Percentiles rank a stretch among this genome's conserved stretches.
Evolutionary conservation across 2,329 filamentous ascomycete genomes (phyloP).

Genomic region (Gnomoniopsis sp.): DNA sequence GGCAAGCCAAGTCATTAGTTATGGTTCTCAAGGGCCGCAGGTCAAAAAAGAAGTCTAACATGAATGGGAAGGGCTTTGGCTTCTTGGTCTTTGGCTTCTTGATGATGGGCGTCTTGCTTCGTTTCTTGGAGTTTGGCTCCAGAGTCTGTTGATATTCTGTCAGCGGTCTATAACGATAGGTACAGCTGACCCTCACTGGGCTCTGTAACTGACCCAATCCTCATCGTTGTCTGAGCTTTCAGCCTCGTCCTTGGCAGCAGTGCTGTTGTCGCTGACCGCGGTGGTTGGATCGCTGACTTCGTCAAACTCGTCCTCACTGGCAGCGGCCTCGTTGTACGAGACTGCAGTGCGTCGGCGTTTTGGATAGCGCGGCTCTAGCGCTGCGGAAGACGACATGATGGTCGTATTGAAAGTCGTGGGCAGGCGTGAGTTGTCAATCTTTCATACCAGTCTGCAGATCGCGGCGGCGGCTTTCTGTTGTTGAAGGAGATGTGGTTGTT

Average conservation of each 20-base stretch:
- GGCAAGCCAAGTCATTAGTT: neutral
- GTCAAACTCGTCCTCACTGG: neutral
- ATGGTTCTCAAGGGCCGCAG: neutral
- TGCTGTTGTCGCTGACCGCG: neutral
- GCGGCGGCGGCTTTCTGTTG: no score
- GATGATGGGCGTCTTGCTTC: neutral
- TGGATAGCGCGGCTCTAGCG: neutral
- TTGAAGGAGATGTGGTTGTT: no score
- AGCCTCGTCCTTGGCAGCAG: neutral
- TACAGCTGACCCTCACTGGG: no score
- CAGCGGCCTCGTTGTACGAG: neutral
- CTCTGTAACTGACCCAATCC: neutral
- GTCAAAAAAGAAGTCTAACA: neutral
- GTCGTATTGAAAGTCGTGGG: neutral
- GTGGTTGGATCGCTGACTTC: neutral
- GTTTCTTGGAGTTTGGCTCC: neutral
- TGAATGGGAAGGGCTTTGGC: neutral
- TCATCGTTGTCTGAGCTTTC: neutral
- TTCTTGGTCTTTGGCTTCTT: neutral
- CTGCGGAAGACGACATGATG: neutral
- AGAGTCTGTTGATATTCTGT: neutral
- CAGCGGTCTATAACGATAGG: no score
- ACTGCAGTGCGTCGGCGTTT: neutral
- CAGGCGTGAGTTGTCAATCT: neutral
- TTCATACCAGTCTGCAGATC: neutral